Evolutionary conservation across 805 yeast species (phyloP).

Genomic region (Barnettozyma vustinii): DNA sequence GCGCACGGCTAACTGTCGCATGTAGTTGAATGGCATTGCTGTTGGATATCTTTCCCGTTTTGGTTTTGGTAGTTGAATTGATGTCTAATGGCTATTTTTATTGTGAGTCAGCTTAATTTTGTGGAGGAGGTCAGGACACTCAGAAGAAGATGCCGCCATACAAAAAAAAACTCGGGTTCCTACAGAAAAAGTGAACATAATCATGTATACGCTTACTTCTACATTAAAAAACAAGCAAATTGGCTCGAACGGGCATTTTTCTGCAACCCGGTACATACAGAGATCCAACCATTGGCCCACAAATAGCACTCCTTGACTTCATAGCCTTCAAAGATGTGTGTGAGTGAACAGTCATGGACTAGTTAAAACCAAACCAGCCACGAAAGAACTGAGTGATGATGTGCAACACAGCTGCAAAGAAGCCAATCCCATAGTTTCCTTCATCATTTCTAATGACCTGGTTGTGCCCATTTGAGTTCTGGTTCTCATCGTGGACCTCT

Average conservation of each 20-base stretch:
- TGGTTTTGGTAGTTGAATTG: not conserved
- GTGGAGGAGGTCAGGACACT: too few species aligned
- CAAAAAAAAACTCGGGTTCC: not conserved
- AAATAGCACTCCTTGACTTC: too few species aligned
- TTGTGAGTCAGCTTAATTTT: not conserved
- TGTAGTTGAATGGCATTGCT: not conserved
- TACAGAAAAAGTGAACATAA: not conserved
- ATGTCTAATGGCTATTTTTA: too few species aligned
- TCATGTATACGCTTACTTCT: not conserved
- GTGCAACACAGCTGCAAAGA: slow-evolving; percentile 20
- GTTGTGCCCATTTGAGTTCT: not conserved
- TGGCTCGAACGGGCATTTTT: not conserved
- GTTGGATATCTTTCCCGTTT: not conserved
- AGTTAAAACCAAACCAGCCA: slow-evolving; percentile 16
- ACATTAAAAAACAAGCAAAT: not conserved
- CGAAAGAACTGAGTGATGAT: slow-evolving; percentile 22
- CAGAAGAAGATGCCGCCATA: not conserved
- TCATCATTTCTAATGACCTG: not conserved
- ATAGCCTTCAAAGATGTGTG: too few species aligned
- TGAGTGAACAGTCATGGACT: too few species aligned
- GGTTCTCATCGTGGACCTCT: not conserved
- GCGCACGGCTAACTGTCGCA: not conserved
- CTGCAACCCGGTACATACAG: not conserved
- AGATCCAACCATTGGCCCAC: not conserved
- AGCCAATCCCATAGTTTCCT: slow-evolving; percentile 10